Evolutionary conservation across 306 rosid genomes (phyloP).

Genomic region (Lathyrus aphaca): DNA sequence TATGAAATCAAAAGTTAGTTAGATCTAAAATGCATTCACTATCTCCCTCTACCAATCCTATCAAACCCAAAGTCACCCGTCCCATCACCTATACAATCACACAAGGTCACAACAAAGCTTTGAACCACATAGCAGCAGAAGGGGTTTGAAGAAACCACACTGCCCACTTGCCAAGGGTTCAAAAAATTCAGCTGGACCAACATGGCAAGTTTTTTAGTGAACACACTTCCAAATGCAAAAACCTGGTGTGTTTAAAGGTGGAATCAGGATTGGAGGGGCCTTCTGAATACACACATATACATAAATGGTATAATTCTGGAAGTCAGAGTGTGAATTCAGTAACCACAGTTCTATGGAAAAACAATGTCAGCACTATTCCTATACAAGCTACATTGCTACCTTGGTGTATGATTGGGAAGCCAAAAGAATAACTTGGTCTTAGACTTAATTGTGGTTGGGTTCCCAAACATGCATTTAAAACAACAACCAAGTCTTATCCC

Average conservation of each 20-base stretch:
- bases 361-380: background rate
- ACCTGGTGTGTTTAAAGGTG: background rate
- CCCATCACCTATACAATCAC: background rate
- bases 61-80: background rate
- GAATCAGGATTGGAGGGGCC: background rate
- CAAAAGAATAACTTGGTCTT: slow-evolving; percentile 26
- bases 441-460: slow-evolving; percentile 4
- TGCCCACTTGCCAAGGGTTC: background rate
- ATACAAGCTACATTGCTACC: slow-evolving; percentile 9
- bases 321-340: background rate
- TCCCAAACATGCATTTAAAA: slow-evolving; percentile 15
- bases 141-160: background rate
- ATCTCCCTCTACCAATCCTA: no score
- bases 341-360: background rate
- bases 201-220: background rate
- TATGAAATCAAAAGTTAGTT: no score
- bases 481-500: no score
- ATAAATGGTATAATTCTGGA: background rate
- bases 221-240: background rate
- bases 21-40: no score
- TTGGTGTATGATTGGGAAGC: slow-evolving; percentile 23
- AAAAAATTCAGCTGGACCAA: background rate
- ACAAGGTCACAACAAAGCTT: background rate
- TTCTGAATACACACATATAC: background rate
- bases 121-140: background rate